Conservation (phyloP, 495 filamentous ascomycete species). For the Aspergillus ostianus region DNA sequence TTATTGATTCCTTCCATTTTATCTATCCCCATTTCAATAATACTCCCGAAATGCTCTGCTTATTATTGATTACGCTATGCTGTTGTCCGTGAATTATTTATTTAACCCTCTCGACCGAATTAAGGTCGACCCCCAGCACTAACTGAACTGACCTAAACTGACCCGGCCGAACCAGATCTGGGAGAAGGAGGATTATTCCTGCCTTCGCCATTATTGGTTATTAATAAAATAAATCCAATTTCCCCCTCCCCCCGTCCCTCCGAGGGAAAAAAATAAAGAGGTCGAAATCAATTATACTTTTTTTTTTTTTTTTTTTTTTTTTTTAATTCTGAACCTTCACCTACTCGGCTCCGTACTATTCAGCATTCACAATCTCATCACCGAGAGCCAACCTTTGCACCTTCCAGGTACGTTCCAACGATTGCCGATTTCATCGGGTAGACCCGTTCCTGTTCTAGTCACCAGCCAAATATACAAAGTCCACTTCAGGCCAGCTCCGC, state of each 20-base stretch:
- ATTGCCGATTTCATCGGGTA: slow-evolving; percentile 8
- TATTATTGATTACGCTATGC: slow-evolving; percentile 17
- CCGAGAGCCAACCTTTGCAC: neutral
- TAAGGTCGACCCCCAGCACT: slow-evolving; percentile 2
- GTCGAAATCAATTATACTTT: neutral
- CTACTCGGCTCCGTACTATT: no score
- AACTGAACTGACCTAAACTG: slow-evolving; percentile 6
- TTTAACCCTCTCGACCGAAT: neutral
- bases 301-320: no score
- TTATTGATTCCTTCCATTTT: neutral
- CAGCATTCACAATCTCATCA: slow-evolving; percentile 2
- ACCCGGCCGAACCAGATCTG: slow-evolving; percentile 9
- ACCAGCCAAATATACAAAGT: slow-evolving; percentile 7
- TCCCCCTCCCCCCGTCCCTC: neutral
- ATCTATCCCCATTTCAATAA: neutral
- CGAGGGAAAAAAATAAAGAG: slow-evolving; percentile 8
- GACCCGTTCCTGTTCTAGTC: slow-evolving; percentile 10
- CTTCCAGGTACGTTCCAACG: slow-evolving; percentile 6
- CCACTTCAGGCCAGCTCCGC: slow-evolving; percentile 13
- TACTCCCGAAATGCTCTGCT: neutral
- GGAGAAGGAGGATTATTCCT: slow-evolving; percentile 5
- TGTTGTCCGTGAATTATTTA: neutral
- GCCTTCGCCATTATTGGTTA: slow-evolving; percentile 6
- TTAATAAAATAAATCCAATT: neutral
- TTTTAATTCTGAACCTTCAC: no score